Percentiles rank a stretch among this genome's conserved stretches.
Evolutionary conservation across 768 basidiomycete species (phyloP).

Genomic region (Mycena olivaceomarginata): DNA sequence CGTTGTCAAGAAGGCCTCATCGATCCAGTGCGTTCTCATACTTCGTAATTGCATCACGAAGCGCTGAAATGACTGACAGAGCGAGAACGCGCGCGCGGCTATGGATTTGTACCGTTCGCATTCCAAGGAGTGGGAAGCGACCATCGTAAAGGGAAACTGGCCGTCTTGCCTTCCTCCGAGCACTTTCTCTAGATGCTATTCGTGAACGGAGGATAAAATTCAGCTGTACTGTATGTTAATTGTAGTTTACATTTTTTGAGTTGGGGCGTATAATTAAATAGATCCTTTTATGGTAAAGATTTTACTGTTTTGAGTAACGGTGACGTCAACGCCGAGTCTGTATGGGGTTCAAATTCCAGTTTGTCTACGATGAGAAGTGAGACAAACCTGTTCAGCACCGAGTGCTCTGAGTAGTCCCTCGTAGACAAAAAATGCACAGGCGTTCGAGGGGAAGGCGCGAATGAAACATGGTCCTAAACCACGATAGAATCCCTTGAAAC

Average conservation of each 20-base stretch:
- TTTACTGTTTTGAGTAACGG: constrained; percentile 8
- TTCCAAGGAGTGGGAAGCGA: constrained; percentile 79
- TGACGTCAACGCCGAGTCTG: constrained; percentile 61
- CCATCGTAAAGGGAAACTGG: constrained; percentile 79
- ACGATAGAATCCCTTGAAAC: constrained; percentile 75
- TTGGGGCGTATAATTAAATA: constrained; percentile 3
- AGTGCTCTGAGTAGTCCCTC: constrained; percentile 81
- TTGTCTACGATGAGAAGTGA: not conserved
- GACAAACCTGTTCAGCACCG: constrained; percentile 80
- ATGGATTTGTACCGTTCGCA: constrained; percentile 76
- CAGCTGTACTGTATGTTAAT: constrained; percentile 18
- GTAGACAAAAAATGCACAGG: constrained; percentile 87
- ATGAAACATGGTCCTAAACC: constrained; percentile 82
- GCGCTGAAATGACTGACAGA: constrained; percentile 60
- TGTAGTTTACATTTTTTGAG: constrained; percentile 25
- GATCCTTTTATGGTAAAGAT: constrained; percentile 26
- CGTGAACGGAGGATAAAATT: constrained; percentile 19
- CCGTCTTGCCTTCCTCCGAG: constrained; percentile 86
- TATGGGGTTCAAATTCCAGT: constrained; percentile 6
- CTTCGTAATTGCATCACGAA: constrained; percentile 21
- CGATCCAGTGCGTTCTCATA: constrained; percentile 76
- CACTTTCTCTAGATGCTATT: constrained; percentile 87
- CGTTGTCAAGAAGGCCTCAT: constrained; percentile 83
- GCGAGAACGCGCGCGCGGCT: constrained; percentile 84
- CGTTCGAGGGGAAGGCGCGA: constrained; percentile 88